Evolutionary conservation across 2,329 filamentous ascomycete genomes (phyloP).

Genomic region (Aspergillus sp.): DNA sequence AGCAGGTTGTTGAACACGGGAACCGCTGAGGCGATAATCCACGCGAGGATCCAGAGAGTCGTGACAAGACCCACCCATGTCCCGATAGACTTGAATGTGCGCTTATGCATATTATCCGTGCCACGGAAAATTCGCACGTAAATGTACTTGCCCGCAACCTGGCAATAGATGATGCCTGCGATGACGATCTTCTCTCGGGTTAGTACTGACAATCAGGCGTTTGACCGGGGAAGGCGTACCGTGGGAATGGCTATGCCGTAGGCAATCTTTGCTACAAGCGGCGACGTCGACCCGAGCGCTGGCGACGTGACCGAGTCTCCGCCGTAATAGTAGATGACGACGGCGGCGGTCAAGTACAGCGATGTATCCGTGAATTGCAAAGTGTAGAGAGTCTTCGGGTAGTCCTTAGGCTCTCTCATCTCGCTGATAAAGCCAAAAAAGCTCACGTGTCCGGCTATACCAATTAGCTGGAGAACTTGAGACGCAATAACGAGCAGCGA

Average conservation of each 20-base stretch:
- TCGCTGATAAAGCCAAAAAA: constrained; percentile 56
- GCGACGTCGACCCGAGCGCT: constrained; percentile 51
- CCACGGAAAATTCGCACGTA: constrained; percentile 51
- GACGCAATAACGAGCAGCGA: neutral
- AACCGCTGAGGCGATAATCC: constrained; percentile 56
- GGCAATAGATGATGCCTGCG: constrained; percentile 56
- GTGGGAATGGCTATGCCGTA: constrained; percentile 58
- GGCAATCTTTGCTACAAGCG: constrained; percentile 48
- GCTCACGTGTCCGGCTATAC: constrained; percentile 35
- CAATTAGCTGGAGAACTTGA: neutral
- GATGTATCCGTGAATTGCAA: constrained; percentile 47
- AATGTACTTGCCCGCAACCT: constrained; percentile 53
- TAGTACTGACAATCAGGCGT: neutral
- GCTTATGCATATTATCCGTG: constrained; percentile 40
- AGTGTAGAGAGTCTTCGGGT: constrained; percentile 49
- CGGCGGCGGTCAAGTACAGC: constrained; percentile 55
- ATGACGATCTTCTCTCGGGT: constrained; percentile 45
- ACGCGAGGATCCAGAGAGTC: constrained; percentile 47
- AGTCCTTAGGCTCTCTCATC: constrained; percentile 48
- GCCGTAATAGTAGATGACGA: constrained; percentile 56
- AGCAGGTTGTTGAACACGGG: constrained; percentile 56
- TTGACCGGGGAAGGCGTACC: no score
- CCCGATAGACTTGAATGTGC: constrained; percentile 38
- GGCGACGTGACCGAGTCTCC: constrained; percentile 51
- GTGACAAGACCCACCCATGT: constrained; percentile 48